Percentiles rank a stretch among this genome's conserved stretches.
Conservation (phyloP, 2,329 filamentous ascomycete genomes). For the Blastomyces emzantsi region DNA sequence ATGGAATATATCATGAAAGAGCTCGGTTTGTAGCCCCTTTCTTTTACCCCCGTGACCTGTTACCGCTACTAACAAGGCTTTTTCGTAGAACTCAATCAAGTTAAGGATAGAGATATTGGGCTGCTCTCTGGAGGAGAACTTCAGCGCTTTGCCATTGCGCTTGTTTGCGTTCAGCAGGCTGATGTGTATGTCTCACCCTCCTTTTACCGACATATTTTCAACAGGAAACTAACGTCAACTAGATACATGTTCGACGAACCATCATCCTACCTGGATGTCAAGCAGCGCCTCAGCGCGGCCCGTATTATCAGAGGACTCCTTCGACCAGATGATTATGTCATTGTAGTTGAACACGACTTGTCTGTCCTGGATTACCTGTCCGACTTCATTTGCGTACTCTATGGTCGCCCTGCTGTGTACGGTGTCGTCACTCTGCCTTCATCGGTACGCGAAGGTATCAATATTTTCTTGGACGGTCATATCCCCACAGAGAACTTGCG, state of each 20-base stretch:
- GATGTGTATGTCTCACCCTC: conserved; percentile 55
- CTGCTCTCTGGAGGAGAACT: conserved; percentile 94
- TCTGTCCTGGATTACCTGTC: conserved; percentile 97
- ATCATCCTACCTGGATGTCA: conserved; percentile 97
- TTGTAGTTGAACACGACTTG: conserved; percentile 98
- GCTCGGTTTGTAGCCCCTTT: conserved; percentile 44
- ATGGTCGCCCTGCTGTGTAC: conserved; percentile 90
- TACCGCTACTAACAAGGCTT: conserved; percentile 6
- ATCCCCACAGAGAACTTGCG: conserved; percentile 97
- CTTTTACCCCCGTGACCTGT: background rate
- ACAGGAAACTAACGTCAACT: conserved; percentile 9
- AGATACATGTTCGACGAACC: conserved; percentile 99
- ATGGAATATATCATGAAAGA: conserved; percentile 71
- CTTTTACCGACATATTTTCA: conserved; percentile 1
- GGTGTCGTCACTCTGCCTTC: conserved; percentile 94
- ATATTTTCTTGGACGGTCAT: conserved; percentile 97
- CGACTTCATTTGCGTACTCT: conserved; percentile 95
- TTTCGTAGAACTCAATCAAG: conserved; percentile 66
- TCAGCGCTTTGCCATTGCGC: conserved; percentile 94
- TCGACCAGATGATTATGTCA: conserved; percentile 85
- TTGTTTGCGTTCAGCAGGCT: conserved; percentile 89
- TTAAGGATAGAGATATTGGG: conserved; percentile 83
- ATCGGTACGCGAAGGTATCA: conserved; percentile 97
- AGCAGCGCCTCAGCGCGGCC: conserved; percentile 90
- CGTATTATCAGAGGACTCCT: conserved; percentile 87